Evolutionary conservation across 495 filamentous ascomycete genomes (phyloP), one percentile per base, ranked within the genome.

Genomic region (Penicillium riverlandense): DNA sequence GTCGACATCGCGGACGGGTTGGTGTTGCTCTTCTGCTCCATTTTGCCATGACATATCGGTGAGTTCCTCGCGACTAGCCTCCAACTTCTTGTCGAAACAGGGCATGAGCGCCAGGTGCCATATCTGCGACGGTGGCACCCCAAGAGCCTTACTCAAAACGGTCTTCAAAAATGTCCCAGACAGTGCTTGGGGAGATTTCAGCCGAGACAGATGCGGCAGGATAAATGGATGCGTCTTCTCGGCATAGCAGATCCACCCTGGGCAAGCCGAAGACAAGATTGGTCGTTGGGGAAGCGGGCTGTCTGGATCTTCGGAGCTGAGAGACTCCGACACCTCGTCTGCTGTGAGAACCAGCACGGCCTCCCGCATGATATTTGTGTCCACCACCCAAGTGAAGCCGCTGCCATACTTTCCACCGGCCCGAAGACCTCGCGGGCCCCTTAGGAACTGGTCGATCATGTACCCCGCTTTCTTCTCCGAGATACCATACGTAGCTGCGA

Each of bases 1-100:
- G 62, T 98, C 92, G 30, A 96, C 89, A 55, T 98, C 92, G 14
- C 92, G 74, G 12, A 91, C 72, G 7, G 83, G 79, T 13, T 70
- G 68, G 4, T 70, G 64, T 11, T 46, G 2, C 38, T 61, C 56
- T 29, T 63, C 61, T 27, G 33, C 37, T 7, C 41, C 41, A 12
- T 30, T 30, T 29, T 61, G 62, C 92, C 94, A 97, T 15, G 80
- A 75, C 0, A 76, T 62, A 57, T 89, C 84, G 3, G 92, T 98
- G 30, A 98, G 76, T 59, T 98, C 94, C 58, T 86, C 85, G 14
- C 92, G 82, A 43, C 88, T 92, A 7, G 91, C 92, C 65, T 98
- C 92, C 11, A 98, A 79, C 65, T 98, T 98, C 69, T 98, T 98
- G 67, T 98, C 92, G 59, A 98, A 98, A 61, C 92, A 98, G 15